Evolutionary conservation across 352 stramenopile genomes (phyloP), one percentile per base, ranked within the genome.

Genomic region (Globisporangium splendens): DNA sequence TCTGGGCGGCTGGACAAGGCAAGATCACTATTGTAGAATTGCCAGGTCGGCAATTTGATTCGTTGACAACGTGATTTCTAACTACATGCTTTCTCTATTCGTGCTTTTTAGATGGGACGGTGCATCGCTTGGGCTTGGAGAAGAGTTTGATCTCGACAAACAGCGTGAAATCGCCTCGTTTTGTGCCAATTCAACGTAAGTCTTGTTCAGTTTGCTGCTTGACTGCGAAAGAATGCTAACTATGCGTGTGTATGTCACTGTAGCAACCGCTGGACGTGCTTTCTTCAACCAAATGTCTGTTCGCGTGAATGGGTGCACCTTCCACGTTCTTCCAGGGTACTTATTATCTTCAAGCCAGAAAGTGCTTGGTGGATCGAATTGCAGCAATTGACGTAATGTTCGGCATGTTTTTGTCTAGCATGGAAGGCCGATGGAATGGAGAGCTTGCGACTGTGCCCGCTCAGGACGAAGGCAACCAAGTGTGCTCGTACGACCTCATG

Each of bases 261-360:
- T 18, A 55, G 50, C 56, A 50, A 68, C 64, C 0, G 62, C 73
- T 4, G 79, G 71, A 22, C 75, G 86, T 13, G 74, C 79, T 12
- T 95, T 95, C 52, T 95, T 94, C 69, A 95, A 91, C 57, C 86
- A 95, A 61, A 61, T 95, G 24, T 95, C 86, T 5, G 84, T 95
- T 49, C 83, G 83, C 21, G 84, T 94, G 33, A 93, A 85, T 61
- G 84, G 83, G 21, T 95, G 84, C 69, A 93, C 69, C 59, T 95
- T 78, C 65, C 84, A 95, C 62, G 85, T 95, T 21, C 64, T 95
- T 28, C 86, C 86, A 55, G 74, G 75, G 63, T 73, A 69, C 35
- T 49, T 21, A 53, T 55, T 61, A 8, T 15, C 8, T 14, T 51
- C 28, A 14, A n/a, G n/a, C 15, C 20, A 51, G 17, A 35, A 17